phyloP scores from a whole-genome alignment of 2,329 filamentous ascomycete genomes.

The Myotisia sp. region DNA sequence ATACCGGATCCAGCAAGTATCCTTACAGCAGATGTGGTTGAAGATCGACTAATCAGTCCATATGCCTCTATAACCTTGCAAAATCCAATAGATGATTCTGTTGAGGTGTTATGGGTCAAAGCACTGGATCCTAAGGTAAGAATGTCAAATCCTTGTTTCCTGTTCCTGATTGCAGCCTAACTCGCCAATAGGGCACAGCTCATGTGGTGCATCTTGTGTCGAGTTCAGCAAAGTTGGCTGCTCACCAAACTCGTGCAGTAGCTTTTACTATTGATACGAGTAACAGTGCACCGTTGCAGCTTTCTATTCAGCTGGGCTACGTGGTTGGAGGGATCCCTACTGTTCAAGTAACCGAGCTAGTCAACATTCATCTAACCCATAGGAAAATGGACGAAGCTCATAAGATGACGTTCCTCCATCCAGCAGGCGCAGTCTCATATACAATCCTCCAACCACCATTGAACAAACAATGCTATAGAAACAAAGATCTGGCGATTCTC shows the following conservation, averaged over 20 bases:
- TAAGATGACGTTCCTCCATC: constrained; percentile 42
- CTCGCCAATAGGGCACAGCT: not conserved
- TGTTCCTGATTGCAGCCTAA: not conserved
- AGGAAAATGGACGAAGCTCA: constrained; percentile 30
- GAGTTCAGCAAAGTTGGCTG: constrained; percentile 16
- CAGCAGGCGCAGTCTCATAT: constrained; percentile 42
- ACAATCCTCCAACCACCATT: constrained; percentile 41
- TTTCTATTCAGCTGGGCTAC: constrained; percentile 15
- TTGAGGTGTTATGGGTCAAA: constrained; percentile 14
- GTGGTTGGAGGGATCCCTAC: not conserved
- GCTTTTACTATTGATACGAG: constrained; percentile 17
- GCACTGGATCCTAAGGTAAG: not conserved
- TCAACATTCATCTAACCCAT: constrained; percentile 13
- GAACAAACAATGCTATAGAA: constrained; percentile 20
- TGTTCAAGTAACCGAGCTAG: constrained; percentile 7
- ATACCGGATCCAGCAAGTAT: constrained; percentile 22
- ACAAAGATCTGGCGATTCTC: constrained; percentile 32
- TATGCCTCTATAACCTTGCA: constrained; percentile 37
- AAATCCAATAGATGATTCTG: constrained; percentile 26
- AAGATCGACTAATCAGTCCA: constrained; percentile 33
- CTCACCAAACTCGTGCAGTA: constrained; percentile 24
- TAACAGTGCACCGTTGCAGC: constrained; percentile 4
- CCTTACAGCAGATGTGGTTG: constrained; percentile 39
- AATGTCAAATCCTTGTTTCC: not conserved
- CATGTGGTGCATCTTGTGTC: not conserved